Base-by-base conservation (phyloP, 2,329 filamentous ascomycete genomes). In the Acephala macrosclerotiorum region DNA sequence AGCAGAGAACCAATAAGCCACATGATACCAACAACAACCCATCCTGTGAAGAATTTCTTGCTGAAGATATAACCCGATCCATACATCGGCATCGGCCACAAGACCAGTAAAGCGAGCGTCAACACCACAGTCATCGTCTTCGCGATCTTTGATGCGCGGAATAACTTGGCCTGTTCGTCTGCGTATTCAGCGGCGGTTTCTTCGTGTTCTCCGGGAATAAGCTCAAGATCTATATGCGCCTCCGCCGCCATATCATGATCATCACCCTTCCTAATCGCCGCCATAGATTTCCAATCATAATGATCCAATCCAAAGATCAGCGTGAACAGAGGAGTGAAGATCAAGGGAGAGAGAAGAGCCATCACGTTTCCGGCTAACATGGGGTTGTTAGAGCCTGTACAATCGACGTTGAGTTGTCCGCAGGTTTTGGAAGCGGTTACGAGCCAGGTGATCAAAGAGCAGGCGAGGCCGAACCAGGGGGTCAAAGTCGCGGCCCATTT, bases 1-100 rank as follows among this genome's bases (percentile, higher is more conserved):
- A 90, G 82, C 1, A 89, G 80, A 2, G 88, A 91, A 72, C 86
- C 87, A 76, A 94, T 93, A 71, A 95, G 85, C 92, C 92, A 96
- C 49, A 94, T 82, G 62, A 96, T 91, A 11, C 90, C 91, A 9
- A 93, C 87, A 0, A 87, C 84, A 12, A 94, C 87, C 91, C 91
- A 95, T 55, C 91, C 91, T 0, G 91, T 92, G 79, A 95, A 96
- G 82, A 96, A 96, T 26, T 83, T 84, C 82, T 92, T 91, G 77
- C 85, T 89, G 79, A 96, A 96, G 61, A 97, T 85, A 76, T 97
- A 97, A 0, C 86, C 86, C 0, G 85, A 84, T 12, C 93, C 94
- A 75, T 96, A 97, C 88, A 97, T 89, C 0, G 94, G 94, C 85
- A 97, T 95, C 0, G 94, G 94, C 93, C 94, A 97, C 18, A 97